Percentiles rank a stretch among this genome's conserved stretches.
phyloP scores from a whole-genome alignment of 2,329 filamentous ascomycete species.

The Aphanocladium album region DNA sequence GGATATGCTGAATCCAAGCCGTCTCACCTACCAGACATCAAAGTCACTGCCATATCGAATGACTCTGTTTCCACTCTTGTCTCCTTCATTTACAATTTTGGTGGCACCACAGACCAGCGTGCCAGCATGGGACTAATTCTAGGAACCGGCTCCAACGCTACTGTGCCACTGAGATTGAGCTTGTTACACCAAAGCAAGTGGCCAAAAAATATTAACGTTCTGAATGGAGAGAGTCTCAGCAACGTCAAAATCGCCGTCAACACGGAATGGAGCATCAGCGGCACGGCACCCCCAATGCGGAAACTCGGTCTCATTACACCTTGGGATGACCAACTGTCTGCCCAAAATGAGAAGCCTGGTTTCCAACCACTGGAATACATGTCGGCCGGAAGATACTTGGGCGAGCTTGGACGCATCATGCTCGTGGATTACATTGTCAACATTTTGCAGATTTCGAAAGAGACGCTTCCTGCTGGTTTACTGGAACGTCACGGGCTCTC shows the following conservation, averaged over 20 bases:
- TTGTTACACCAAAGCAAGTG: constrained; percentile 60
- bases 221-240: constrained; percentile 39
- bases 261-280: constrained; percentile 79
- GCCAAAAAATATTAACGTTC: constrained; percentile 42
- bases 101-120: constrained; percentile 54
- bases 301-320: constrained; percentile 58
- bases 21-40: constrained; percentile 55
- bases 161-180: constrained; percentile 62
- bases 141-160: constrained; percentile 77
- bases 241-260: constrained; percentile 70
- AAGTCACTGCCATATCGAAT: constrained; percentile 72
- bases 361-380: constrained; percentile 84
- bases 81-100: constrained; percentile 68
- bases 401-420: constrained; percentile 68
- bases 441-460: constrained; percentile 32
- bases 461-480: constrained; percentile 51
- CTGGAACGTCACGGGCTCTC: constrained; percentile 57
- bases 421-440: constrained; percentile 59
- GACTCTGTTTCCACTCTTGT: constrained; percentile 76
- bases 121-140: constrained; percentile 77
- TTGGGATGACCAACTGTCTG: constrained; percentile 67
- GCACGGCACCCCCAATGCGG: constrained; percentile 62
- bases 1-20: constrained; percentile 52
- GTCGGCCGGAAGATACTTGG: constrained; percentile 73
- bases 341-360: constrained; percentile 62